Percentiles rank a stretch among this genome's conserved stretches.
phyloP scores from a whole-genome alignment of 2,329 filamentous ascomycete genomes.

The Trichoderma arundinaceum region DNA sequence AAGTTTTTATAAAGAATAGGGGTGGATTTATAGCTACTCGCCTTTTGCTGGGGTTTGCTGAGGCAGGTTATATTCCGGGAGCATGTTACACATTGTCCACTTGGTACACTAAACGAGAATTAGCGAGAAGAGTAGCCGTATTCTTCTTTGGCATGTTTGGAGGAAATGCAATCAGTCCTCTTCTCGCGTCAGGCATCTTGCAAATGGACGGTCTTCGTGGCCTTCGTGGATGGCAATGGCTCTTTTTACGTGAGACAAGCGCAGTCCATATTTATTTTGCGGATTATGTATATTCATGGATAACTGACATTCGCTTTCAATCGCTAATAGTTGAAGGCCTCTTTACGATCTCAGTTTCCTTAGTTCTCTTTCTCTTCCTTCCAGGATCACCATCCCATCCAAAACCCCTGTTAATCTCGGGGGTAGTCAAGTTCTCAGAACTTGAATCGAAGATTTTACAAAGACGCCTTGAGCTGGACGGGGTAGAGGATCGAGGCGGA shows the following conservation, averaged over 20 bases:
- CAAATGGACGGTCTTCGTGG: constrained; percentile 53
- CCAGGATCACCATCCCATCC: constrained; percentile 51
- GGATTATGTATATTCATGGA: background rate
- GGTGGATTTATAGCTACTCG: constrained; percentile 55
- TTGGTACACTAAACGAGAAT: constrained; percentile 61
- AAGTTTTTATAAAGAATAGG: constrained; percentile 57
- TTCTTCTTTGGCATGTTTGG: constrained; percentile 64
- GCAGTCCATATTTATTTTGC: too few species aligned
- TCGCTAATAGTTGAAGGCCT: constrained; percentile 47
- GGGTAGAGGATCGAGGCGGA: background rate
- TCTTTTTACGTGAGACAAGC: constrained; percentile 47
- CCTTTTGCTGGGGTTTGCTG: constrained; percentile 58
- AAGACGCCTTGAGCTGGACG: background rate
- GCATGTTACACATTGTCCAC: constrained; percentile 57
- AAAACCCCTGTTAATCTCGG: constrained; percentile 43
- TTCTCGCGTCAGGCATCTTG: constrained; percentile 55
- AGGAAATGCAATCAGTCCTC: constrained; percentile 47
- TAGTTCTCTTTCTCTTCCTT: constrained; percentile 50
- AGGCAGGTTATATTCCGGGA: constrained; percentile 62
- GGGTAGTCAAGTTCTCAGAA: background rate
- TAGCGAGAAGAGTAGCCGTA: constrained; percentile 57
- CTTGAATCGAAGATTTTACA: constrained; percentile 2
- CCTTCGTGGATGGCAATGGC: constrained; percentile 62
- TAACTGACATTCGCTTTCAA: constrained; percentile 36
- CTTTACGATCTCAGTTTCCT: constrained; percentile 49